A percentile compares a stretch with the other conserved stretches of the same genome.
phyloP scores from a whole-genome alignment of 257 asterid species.

The Lantana camara region DNA sequence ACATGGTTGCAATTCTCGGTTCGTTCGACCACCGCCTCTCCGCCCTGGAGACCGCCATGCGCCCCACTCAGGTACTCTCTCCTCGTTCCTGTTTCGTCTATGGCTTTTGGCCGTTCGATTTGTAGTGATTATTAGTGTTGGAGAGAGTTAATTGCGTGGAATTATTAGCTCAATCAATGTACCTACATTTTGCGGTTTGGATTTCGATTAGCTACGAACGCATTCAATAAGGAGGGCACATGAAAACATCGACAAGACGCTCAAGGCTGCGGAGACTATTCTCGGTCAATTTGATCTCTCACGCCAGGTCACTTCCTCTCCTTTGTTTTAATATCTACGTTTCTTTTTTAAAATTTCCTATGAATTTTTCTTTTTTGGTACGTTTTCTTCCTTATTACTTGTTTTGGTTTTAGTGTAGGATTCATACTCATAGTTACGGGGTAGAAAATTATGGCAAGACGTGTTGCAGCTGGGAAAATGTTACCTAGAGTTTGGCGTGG shows the following conservation, averaged over 20 bases:
- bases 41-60: slow-evolving; percentile 99
- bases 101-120: neutral
- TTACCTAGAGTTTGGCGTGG: slow-evolving; percentile 4
- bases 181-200: neutral
- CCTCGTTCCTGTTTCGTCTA: neutral
- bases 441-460: no score
- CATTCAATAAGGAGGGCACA: slow-evolving; percentile 94
- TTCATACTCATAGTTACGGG: no score
- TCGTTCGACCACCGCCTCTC: slow-evolving; percentile 97
- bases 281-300: slow-evolving; percentile 76
- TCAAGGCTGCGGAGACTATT: slow-evolving; percentile 70
- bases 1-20: slow-evolving; percentile 84
- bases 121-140: neutral
- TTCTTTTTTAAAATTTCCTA: neutral
- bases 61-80: slow-evolving; percentile 86
- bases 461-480: no score
- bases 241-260: slow-evolving; percentile 83
- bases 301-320: slow-evolving; percentile 57
- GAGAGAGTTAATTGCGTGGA: slow-evolving; percentile 27
- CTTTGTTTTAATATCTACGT: neutral
- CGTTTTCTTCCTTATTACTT: slow-evolving; percentile 1
- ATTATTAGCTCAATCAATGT: neutral
- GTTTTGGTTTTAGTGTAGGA: no score
- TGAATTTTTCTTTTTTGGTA: neutral
- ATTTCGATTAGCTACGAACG: slow-evolving; percentile 61